Base-by-base conservation (phyloP, 2,329 filamentous ascomycete genomes). In the Lachnellula subtilissima region DNA sequence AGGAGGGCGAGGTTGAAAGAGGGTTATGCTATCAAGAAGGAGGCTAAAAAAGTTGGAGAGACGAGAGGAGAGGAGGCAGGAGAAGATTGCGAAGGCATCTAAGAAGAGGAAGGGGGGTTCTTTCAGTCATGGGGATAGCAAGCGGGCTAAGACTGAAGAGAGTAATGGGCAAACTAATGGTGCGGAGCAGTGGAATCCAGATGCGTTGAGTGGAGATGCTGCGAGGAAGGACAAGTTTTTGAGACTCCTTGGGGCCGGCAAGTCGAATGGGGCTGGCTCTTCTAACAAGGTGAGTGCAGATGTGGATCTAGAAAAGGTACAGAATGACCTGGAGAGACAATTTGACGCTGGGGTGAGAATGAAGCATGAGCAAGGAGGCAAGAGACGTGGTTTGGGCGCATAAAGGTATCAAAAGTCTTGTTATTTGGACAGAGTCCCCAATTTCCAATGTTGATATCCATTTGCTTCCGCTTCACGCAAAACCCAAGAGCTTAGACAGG, bases 301-400 rank as follows among this genome's bases (percentile, higher is more conserved):
- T 1, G 46, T 37, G 22, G 50, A 60, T 47, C 65, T 72, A 40
- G 48, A 55, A 14, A 65, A 64, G 45, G 62, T 70, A 14, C 63
- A 73, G 55, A 64, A 53, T 39, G 71, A 73, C 46, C 61, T 73
- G 35, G 70, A 72, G 58, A 64, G 62, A 48, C 72, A 73, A 51
- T 73, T 69, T 53, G 66, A 70, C 48, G 62, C 63, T n/a, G 70
- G 71, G 9, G 67, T 72, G 50, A 67, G 65, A 39, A 66, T 72
- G 67, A 73, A 72, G 64, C 64, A 71, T 58, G 70, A 71, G 59
- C 63, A 64, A 8, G 65, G 67, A 2, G 62, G 61, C n/a, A 72
- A 71, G 61, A 67, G 67, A 53, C 66, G 64, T 43, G 71, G 71
- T 2, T 59, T 73, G 23, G 71, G 71, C 47, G 70, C 70, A n/a